Conservation (phyloP, 306 rosid genomes). For the Erythrophleum fordii region DNA sequence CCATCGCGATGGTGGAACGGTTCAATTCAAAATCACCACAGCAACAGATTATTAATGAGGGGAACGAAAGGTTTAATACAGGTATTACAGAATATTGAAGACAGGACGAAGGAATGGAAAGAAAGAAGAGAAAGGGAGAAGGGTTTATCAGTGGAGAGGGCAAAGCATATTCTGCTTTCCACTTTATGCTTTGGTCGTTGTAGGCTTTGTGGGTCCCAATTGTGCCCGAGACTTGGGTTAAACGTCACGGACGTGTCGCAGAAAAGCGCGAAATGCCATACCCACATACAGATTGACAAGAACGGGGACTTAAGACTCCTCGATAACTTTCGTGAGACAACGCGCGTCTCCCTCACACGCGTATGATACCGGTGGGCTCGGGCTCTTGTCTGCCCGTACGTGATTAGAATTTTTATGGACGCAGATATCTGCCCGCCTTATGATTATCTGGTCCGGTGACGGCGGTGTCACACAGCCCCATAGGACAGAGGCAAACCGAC, state of each 20-base stretch:
- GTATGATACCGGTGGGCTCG: neutral
- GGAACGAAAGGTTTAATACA: neutral
- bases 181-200: neutral
- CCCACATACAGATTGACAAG: constrained; percentile 25
- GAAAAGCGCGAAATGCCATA: constrained; percentile 15
- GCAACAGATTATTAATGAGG: too few relatives aligned
- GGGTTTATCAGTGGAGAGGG: constrained; percentile 37
- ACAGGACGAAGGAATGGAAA: neutral
- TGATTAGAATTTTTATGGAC: neutral
- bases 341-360: neutral
- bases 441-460: neutral
- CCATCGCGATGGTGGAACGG: constrained; percentile 35
- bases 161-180: constrained; percentile 51
- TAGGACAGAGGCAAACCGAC: too few relatives aligned
- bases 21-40: neutral
- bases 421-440: neutral
- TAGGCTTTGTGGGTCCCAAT: neutral
- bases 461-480: too few relatives aligned
- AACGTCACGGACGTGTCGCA: constrained; percentile 29
- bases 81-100: neutral
- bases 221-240: constrained; percentile 8
- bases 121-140: neutral
- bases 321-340: neutral
- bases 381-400: too few relatives aligned
- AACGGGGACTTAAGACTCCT: neutral